Evolutionary conservation across 2,329 filamentous ascomycete species (phyloP).

Genomic region (Nothomitra cinnamomea): DNA sequence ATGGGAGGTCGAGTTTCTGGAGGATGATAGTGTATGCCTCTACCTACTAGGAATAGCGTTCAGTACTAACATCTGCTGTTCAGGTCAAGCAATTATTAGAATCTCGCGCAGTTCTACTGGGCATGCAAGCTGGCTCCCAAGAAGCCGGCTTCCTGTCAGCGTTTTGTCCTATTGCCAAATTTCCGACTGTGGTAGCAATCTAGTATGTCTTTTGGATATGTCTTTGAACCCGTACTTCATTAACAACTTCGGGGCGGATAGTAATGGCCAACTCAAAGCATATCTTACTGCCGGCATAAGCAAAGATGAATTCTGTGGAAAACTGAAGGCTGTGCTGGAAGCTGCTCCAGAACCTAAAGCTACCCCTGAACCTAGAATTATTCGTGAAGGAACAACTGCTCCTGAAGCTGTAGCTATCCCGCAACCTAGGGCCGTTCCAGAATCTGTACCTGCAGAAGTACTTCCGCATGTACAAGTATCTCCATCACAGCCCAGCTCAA

Average conservation of each 20-base stretch:
- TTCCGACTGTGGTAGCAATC: constrained; percentile 68
- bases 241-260: constrained; percentile 16
- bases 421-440: no score
- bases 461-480: no score
- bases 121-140: constrained; percentile 53
- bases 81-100: constrained; percentile 29
- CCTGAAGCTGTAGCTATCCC: no score
- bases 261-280: constrained; percentile 60
- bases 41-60: no score
- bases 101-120: constrained; percentile 49
- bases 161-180: constrained; percentile 63
- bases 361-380: no score
- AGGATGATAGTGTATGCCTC: constrained; percentile 20
- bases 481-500: no score
- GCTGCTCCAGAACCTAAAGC: constrained; percentile 13
- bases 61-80: background rate
- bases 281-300: constrained; percentile 50
- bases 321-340: constrained; percentile 28
- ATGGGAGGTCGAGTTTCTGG: constrained; percentile 58
- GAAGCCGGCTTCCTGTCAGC: constrained; percentile 70
- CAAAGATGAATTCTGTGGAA: constrained; percentile 48
- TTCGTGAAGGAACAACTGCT: no score
- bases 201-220: constrained; percentile 30
- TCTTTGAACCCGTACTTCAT: constrained; percentile 2
- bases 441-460: no score